These are phyloP conservation scores for Przewalskia tangutica DNA, from an alignment of 257 asterid genomes.

Conservation along the genomic window DNA sequence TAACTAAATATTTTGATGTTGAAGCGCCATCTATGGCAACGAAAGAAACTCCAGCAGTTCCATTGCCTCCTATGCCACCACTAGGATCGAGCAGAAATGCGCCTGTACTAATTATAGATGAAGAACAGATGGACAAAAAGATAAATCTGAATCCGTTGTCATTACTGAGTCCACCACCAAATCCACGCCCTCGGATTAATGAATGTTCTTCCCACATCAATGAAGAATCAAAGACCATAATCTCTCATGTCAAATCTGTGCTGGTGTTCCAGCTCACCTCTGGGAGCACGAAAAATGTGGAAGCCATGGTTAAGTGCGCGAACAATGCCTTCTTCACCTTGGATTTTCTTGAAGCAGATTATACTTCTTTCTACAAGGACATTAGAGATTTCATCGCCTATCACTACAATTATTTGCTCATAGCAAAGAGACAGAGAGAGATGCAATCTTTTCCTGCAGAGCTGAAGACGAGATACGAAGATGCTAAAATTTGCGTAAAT, in stretches of 20 bases:
- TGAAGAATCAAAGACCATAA: background rate
- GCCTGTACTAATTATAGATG: background rate
- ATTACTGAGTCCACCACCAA: background rate
- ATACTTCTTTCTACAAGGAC: background rate
- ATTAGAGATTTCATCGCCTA: background rate
- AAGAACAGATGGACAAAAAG: background rate
- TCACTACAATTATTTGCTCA: background rate
- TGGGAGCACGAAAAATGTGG: background rate
- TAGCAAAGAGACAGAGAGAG: background rate
- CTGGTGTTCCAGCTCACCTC: slow-evolving; percentile 1
- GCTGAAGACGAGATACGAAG: background rate
- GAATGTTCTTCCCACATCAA: background rate
- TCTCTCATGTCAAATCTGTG: background rate
- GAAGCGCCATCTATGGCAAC: background rate
- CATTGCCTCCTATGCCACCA: background rate
- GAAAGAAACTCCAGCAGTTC: background rate
- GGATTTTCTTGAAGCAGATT: background rate
- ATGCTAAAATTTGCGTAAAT: background rate
- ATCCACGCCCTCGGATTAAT: background rate
- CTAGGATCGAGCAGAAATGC: background rate
- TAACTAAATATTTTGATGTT: background rate
- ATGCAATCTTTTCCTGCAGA: background rate
- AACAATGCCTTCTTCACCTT: background rate
- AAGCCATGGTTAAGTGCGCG: background rate
- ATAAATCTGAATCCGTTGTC: background rate